Conservation (phyloP, 129 eudicot species). For the Lonicera japonica region DNA sequence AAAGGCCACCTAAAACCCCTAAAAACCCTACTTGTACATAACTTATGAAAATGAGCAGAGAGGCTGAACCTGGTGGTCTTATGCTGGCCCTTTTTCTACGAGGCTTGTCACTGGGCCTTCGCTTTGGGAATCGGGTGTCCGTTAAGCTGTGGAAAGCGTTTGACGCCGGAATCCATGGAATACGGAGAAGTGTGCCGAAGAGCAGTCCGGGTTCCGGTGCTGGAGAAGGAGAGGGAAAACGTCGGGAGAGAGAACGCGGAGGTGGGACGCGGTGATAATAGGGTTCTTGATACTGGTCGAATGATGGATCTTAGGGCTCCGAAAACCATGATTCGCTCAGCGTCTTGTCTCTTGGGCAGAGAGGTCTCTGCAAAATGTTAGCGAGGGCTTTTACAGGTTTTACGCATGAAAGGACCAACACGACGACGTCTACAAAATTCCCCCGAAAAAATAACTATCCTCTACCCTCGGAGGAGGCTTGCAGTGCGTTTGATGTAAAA, state of each 20-base stretch:
- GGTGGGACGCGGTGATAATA: constrained; percentile 27
- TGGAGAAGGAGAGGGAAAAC: constrained; percentile 10
- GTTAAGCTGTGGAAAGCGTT: constrained; percentile 60
- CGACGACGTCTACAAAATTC: too few relatives aligned
- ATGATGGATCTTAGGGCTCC: constrained; percentile 65
- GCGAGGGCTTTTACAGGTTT: too few relatives aligned
- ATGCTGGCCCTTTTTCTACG: constrained; percentile 69
- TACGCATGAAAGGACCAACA: too few relatives aligned
- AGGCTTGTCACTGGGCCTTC: constrained; percentile 62
- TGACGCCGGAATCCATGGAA: constrained; percentile 44
- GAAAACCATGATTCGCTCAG: constrained; percentile 35
- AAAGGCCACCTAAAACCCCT: too few relatives aligned
- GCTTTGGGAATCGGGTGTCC: constrained; percentile 67
- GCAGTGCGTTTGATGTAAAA: too few relatives aligned
- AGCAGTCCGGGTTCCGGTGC: constrained; percentile 23
- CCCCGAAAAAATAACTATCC: too few relatives aligned
- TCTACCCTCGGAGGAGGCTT: too few relatives aligned
- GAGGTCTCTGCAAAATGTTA: too few relatives aligned
- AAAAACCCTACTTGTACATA: too few relatives aligned
- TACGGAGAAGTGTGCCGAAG: constrained; percentile 24
- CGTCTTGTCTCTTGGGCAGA: background rate
- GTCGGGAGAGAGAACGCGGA: constrained; percentile 24
- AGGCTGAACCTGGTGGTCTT: constrained; percentile 67
- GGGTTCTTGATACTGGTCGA: constrained; percentile 60
- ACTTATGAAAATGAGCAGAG: background rate